Conservation (phyloP, 768 basidiomycete genomes). For the Lentinula boryana region DNA sequence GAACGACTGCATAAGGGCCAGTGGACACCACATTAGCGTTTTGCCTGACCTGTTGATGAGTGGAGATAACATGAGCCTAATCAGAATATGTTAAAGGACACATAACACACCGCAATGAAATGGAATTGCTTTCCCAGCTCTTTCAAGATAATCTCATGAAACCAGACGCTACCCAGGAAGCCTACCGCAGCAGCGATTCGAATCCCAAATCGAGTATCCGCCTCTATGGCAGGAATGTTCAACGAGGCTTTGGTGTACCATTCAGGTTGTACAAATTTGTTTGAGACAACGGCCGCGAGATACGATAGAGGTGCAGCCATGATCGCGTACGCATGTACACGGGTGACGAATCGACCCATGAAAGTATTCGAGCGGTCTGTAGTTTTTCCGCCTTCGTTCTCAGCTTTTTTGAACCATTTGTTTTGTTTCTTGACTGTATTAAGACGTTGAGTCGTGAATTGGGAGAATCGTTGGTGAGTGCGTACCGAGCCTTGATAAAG, state of each 20-base stretch:
- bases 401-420: slow-evolving; percentile 1
- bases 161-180: slow-evolving; percentile 14
- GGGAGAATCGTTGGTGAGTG: too few species aligned
- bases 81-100: not conserved
- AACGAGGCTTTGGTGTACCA: slow-evolving; percentile 20
- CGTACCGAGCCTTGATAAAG: not conserved
- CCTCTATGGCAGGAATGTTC: not conserved
- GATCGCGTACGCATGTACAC: slow-evolving; percentile 18
- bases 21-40: slow-evolving; percentile 20
- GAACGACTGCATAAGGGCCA: slow-evolving; percentile 29
- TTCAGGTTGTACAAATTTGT: slow-evolving; percentile 25
- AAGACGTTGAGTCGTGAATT: too few species aligned
- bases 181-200: slow-evolving; percentile 8
- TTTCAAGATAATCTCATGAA: slow-evolving; percentile 9
- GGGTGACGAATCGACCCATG: slow-evolving; percentile 20
- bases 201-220: not conserved
- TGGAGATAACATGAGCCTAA: not conserved
- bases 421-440: not conserved
- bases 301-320: slow-evolving; percentile 22
- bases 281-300: slow-evolving; percentile 17
- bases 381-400: slow-evolving; percentile 13
- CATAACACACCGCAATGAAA: slow-evolving; percentile 22
- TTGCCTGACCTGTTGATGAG: slow-evolving; percentile 16
- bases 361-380: slow-evolving; percentile 10
- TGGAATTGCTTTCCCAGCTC: slow-evolving; percentile 23